These are phyloP conservation scores for Kandelia obovata DNA, from an alignment of 345 rosid species.

Conservation along the genomic window DNA sequence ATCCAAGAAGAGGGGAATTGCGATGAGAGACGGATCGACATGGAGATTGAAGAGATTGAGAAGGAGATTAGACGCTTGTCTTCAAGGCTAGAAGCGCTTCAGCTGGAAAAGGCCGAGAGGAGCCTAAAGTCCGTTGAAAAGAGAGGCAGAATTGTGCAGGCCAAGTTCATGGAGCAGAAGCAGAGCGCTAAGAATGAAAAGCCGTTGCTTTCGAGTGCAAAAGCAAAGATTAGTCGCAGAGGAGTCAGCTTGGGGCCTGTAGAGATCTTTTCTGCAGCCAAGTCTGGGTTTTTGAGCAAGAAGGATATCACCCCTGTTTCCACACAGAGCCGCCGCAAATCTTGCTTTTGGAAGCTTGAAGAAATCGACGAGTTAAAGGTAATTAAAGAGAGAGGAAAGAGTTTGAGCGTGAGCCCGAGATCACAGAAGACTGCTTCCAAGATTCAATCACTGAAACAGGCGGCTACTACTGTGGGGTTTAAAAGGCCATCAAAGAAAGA, in stretches of 20 bases:
- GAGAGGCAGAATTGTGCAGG: constrained; percentile 59
- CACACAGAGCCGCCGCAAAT: constrained; percentile 68
- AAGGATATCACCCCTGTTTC: constrained; percentile 54
- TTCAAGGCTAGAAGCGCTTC: constrained; percentile 64
- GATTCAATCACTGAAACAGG: constrained; percentile 52
- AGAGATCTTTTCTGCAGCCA: constrained; percentile 57
- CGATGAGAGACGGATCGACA: constrained; percentile 54
- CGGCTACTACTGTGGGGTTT: constrained; percentile 59
- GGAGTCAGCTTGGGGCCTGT: constrained; percentile 86
- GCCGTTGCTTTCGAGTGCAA: constrained; percentile 33
- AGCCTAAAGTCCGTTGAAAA: constrained; percentile 41
- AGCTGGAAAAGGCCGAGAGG: constrained; percentile 60
- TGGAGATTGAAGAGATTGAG: constrained; percentile 76
- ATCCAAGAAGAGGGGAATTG: constrained; percentile 28
- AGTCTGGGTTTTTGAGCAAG: constrained; percentile 38
- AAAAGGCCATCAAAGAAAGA: constrained; percentile 71
- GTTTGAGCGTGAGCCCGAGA: constrained; percentile 73
- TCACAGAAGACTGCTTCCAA: constrained; percentile 53
- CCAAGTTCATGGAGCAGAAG: constrained; percentile 80
- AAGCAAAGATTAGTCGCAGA: constrained; percentile 48
- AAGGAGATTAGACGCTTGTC: constrained; percentile 67
- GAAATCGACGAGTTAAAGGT: constrained; percentile 69
- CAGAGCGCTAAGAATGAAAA: constrained; percentile 46
- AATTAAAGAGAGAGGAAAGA: constrained; percentile 63
- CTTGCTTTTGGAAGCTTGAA: constrained; percentile 86